These are phyloP conservation scores for Neurospora africana DNA, from an alignment of 495 filamentous ascomycete species.

Conservation along the genomic window DNA sequence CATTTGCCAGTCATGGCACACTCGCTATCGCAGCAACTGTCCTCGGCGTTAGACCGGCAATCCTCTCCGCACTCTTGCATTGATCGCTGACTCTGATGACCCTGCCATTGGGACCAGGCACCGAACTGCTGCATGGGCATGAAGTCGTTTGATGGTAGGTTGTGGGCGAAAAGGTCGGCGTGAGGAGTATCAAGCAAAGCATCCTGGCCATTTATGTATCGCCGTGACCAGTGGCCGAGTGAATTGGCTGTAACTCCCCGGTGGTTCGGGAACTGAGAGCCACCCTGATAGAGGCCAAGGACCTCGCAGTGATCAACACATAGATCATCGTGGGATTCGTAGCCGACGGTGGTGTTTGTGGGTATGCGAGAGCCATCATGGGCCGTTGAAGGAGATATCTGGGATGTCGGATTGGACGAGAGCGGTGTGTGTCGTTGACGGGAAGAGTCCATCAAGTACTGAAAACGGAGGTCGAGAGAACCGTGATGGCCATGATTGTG, in stretches of 20 bases:
- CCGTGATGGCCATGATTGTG: neutral
- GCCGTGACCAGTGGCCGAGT: neutral
- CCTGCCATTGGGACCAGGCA: neutral
- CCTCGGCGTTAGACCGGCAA: constrained; percentile 17
- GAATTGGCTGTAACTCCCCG: constrained; percentile 8
- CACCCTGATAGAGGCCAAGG: constrained; percentile 22
- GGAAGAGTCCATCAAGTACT: neutral
- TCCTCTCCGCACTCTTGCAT: constrained; percentile 21
- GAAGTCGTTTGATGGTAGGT: neutral
- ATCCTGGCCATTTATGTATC: neutral
- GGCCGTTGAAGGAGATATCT: constrained; percentile 15
- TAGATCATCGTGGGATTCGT: constrained; percentile 31
- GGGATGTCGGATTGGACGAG: neutral
- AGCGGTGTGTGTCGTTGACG: neutral
- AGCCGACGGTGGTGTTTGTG: constrained; percentile 1
- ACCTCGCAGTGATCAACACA: constrained; percentile 28
- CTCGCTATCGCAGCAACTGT: constrained; percentile 25
- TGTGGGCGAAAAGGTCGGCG: neutral
- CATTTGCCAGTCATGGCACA: constrained; percentile 31
- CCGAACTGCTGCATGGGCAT: neutral
- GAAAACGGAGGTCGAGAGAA: neutral
- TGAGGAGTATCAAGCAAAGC: neutral
- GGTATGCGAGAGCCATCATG: constrained; percentile 2
- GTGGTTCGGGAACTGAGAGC: constrained; percentile 22
- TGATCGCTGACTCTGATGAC: constrained; percentile 1